phyloP scores from a whole-genome alignment of 164 flowering plant genomes.

The Liriodendron chinense region DNA sequence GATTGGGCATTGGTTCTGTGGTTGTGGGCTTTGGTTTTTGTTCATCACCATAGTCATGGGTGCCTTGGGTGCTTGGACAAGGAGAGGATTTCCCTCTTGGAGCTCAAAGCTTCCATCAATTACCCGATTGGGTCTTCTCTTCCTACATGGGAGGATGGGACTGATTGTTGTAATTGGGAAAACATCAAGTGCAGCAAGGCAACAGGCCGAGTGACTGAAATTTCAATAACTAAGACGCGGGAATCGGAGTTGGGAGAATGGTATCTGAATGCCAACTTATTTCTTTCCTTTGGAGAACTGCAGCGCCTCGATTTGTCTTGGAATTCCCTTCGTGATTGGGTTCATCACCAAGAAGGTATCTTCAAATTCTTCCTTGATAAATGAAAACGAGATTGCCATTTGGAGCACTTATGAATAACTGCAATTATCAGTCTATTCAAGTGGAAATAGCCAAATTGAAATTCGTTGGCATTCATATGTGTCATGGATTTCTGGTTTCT shows the following conservation, averaged over 20 bases:
- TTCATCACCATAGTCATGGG: neutral
- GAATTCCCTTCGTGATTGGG: neutral
- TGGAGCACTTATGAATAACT: too few relatives aligned
- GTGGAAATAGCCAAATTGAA: too few relatives aligned
- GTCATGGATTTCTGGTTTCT: too few relatives aligned
- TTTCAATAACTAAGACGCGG: neutral
- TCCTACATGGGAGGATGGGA: constrained; percentile 1
- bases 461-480: too few relatives aligned
- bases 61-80: constrained; percentile 9
- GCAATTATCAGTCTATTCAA: too few relatives aligned
- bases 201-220: constrained; percentile 5
- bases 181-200: neutral
- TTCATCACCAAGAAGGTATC: neutral
- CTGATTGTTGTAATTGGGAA: constrained; percentile 10
- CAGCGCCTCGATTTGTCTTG: neutral
- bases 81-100: constrained; percentile 9
- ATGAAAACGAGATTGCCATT: too few relatives aligned
- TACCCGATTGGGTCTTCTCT: constrained; percentile 5
- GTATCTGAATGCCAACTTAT: constrained; percentile 6
- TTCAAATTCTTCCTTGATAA: too few relatives aligned
- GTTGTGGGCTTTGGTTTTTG: neutral
- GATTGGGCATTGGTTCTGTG: neutral
- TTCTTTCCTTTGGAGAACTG: constrained; percentile 5
- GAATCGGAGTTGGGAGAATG: neutral
- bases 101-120: constrained; percentile 9